phyloP scores from a whole-genome alignment of 352 stramenopile genomes.

The Globisporangium irregulare region DNA sequence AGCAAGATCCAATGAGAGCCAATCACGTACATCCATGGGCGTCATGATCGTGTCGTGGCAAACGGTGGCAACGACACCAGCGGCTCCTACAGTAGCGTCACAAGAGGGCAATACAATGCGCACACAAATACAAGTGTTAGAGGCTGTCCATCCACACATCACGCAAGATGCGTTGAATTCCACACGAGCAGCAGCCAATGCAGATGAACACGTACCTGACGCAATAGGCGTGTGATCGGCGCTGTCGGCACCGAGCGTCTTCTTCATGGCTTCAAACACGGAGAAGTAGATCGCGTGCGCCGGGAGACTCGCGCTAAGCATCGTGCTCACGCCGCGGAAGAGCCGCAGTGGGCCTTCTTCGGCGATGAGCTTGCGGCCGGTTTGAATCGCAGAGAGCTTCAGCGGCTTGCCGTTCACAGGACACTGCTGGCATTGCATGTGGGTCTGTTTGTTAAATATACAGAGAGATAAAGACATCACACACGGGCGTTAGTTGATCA shows the following conservation, averaged over 20 bases:
- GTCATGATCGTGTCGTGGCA: constrained; percentile 99
- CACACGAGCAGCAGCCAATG: neutral
- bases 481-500: neutral
- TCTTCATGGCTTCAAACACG: constrained; percentile 90
- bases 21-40: constrained; percentile 90
- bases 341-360: constrained; percentile 83
- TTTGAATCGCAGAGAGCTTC: constrained; percentile 59
- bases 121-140: neutral
- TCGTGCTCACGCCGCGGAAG: constrained; percentile 96
- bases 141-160: neutral
- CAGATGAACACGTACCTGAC: constrained; percentile 31
- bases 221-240: constrained; percentile 66
- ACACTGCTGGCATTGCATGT: constrained; percentile 93
- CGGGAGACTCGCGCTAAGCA: constrained; percentile 97
- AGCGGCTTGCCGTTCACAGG: constrained; percentile 59
- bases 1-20: too few species aligned
- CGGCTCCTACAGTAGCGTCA: constrained; percentile 38
- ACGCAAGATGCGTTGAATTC: neutral
- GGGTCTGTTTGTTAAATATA: constrained; percentile 76
- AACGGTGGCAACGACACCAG: constrained; percentile 93
- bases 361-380: constrained; percentile 51
- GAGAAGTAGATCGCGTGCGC: constrained; percentile 94
- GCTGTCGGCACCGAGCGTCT: constrained; percentile 67
- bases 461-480: too few species aligned
- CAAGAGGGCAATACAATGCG: neutral